Conservation (phyloP, 345 rosid genomes). For the Citrus unshiu region DNA sequence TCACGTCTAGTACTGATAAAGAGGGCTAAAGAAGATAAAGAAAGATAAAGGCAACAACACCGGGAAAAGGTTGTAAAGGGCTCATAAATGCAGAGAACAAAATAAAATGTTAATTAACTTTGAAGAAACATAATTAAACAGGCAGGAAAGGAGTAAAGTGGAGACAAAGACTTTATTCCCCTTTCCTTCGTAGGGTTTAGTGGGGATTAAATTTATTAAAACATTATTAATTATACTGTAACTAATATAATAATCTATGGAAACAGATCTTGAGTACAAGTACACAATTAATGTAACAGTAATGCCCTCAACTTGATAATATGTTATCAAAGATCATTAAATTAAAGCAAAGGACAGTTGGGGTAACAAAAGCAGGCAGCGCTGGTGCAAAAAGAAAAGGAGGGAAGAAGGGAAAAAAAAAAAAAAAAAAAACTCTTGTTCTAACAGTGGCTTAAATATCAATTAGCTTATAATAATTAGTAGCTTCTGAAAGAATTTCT, state of each 20-base stretch:
- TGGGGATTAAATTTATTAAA: conserved; percentile 8
- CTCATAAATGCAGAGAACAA: conserved; percentile 25
- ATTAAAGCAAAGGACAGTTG: not conserved
- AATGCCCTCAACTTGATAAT: too few relatives aligned
- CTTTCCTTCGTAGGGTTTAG: conserved; percentile 8
- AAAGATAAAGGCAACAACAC: conserved; percentile 13
- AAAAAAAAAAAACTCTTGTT: not conserved
- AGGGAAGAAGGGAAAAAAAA: too few relatives aligned
- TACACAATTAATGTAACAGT: conserved; percentile 31
- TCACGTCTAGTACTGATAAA: not conserved
- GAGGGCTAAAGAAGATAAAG: not conserved
- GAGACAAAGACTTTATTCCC: conserved; percentile 24
- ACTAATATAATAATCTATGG: not conserved
- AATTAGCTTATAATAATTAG: not conserved
- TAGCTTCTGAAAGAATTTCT: not conserved
- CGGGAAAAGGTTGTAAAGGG: conserved; percentile 22
- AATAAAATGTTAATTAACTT: conserved; percentile 27
- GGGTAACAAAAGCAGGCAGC: not conserved
- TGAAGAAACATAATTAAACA: conserved; percentile 28
- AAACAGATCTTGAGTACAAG: not conserved
- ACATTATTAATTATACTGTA: conserved; percentile 2
- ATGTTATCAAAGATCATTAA: not conserved
- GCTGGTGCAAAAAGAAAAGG: not conserved
- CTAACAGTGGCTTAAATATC: not conserved
- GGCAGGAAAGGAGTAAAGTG: conserved; percentile 39